phyloP scores from a whole-genome alignment of 2,329 filamentous ascomycete species.

The Xylaria sp. region DNA sequence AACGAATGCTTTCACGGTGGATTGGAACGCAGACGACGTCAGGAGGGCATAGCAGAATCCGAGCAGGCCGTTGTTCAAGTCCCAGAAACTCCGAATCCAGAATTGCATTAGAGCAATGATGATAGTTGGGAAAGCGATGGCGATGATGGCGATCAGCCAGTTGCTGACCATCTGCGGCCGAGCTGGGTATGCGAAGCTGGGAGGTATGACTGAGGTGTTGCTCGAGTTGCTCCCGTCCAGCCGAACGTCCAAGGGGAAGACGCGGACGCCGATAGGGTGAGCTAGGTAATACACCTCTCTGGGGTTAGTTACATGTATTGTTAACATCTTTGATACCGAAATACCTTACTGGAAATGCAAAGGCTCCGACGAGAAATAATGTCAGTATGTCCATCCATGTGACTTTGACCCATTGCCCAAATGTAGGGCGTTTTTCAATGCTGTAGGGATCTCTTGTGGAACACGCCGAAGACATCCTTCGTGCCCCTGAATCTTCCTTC shows the following conservation, averaged over 20 bases:
- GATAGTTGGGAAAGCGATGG: constrained; percentile 66
- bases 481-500: constrained; percentile 14
- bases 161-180: constrained; percentile 33
- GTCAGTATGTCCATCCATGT: constrained; percentile 70
- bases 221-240: not conserved
- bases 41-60: constrained; percentile 71
- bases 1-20: constrained; percentile 73
- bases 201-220: constrained; percentile 26
- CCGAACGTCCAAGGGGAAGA: constrained; percentile 33
- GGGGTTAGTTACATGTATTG: constrained; percentile 17
- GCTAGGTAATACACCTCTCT: constrained; percentile 39
- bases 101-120: constrained; percentile 68
- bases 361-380: constrained; percentile 66
- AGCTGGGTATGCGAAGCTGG: constrained; percentile 29
- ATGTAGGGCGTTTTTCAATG: constrained; percentile 41
- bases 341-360: constrained; percentile 48
- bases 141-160: constrained; percentile 51
- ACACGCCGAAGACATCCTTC: constrained; percentile 13
- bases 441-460: constrained; percentile 25
- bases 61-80: constrained; percentile 70
- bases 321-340: not conserved
- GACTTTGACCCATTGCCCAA: constrained; percentile 64
- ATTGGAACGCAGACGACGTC: constrained; percentile 71
- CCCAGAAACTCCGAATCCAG: constrained; percentile 67
- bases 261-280: constrained; percentile 25